A percentile compares a stretch with the other conserved stretches of the same genome.
phyloP scores from a whole-genome alignment of 1,139 yeast species.

The Kodamaea arcana region DNA sequence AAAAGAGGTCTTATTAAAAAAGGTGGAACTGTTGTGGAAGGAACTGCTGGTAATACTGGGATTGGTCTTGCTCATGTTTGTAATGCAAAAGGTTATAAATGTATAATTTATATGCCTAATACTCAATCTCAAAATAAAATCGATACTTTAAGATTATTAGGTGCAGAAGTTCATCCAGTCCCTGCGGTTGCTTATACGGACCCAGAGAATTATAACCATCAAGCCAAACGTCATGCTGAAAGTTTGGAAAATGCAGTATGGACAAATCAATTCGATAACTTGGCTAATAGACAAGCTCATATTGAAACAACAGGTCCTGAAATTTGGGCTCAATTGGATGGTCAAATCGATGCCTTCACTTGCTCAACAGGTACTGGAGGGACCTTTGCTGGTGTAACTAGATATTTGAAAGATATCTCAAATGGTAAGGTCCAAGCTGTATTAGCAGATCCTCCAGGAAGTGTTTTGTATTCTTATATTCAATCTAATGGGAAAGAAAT shows the following conservation, averaged over 20 bases:
- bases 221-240: slow-evolving; percentile 82
- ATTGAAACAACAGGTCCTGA: slow-evolving; percentile 90
- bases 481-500: slow-evolving; percentile 58
- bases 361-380: slow-evolving; percentile 94
- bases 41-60: slow-evolving; percentile 70
- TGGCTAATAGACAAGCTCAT: slow-evolving; percentile 85
- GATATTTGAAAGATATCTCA: slow-evolving; percentile 67
- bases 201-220: slow-evolving; percentile 80
- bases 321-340: slow-evolving; percentile 81
- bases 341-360: slow-evolving; percentile 79
- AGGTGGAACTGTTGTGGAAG: slow-evolving; percentile 58
- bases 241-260: slow-evolving; percentile 71
- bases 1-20: slow-evolving; percentile 57
- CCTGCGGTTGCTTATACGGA: slow-evolving; percentile 81
- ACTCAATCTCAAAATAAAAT: slow-evolving; percentile 79
- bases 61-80: slow-evolving; percentile 89
- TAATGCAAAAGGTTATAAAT: slow-evolving; percentile 75
- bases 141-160: slow-evolving; percentile 65
- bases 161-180: slow-evolving; percentile 87
- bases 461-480: slow-evolving; percentile 75
- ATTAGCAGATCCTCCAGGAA: slow-evolving; percentile 93
- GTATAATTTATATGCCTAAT: slow-evolving; percentile 86
- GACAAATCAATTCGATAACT: slow-evolving; percentile 88
- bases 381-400: slow-evolving; percentile 78
- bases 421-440: slow-evolving; percentile 54